These are phyloP conservation scores for Seminavis robusta DNA, from an alignment of 108 stramenopile genomes.

Conservation along the genomic window DNA sequence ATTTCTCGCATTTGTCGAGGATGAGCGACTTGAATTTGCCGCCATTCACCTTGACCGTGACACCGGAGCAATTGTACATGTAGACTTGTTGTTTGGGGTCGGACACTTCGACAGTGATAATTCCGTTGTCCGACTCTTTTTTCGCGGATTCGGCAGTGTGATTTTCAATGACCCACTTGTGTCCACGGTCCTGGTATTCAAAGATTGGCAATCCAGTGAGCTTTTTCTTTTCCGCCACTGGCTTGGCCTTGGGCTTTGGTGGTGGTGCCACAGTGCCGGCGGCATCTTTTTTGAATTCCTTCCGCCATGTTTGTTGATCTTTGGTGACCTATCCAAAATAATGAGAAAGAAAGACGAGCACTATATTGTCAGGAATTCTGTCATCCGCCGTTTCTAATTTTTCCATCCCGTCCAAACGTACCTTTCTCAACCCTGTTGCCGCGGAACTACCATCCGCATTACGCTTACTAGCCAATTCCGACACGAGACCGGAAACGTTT, in stretches of 20 bases:
- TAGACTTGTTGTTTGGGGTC: conserved; percentile 91
- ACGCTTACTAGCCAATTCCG: conserved; percentile 65
- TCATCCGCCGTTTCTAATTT: too few species aligned
- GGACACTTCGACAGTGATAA: conserved; percentile 74
- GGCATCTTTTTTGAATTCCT: conserved; percentile 81
- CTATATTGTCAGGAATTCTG: too few species aligned
- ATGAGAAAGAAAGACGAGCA: background rate
- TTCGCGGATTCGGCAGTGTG: conserved; percentile 70
- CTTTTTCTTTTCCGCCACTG: conserved; percentile 41
- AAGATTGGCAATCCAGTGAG: conserved; percentile 76
- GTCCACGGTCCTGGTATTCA: conserved; percentile 84
- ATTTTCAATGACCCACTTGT: conserved; percentile 95
- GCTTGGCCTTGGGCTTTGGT: conserved; percentile 3
- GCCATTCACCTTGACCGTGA: conserved; percentile 88
- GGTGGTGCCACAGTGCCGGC: conserved; percentile 14
- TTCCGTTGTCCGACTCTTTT: conserved; percentile 35
- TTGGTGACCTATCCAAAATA: conserved; percentile 43
- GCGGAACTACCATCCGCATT: conserved; percentile 76
- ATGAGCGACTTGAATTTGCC: conserved; percentile 88
- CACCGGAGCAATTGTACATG: conserved; percentile 84
- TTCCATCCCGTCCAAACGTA: conserved; percentile 33
- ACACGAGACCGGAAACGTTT: conserved; percentile 55
- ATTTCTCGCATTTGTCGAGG: conserved; percentile 84
- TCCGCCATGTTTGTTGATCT: conserved; percentile 95
- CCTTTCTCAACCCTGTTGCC: conserved; percentile 91